Base-by-base conservation (phyloP, 1,139 yeast genomes). In the Sugiyamaella castrensis region DNA sequence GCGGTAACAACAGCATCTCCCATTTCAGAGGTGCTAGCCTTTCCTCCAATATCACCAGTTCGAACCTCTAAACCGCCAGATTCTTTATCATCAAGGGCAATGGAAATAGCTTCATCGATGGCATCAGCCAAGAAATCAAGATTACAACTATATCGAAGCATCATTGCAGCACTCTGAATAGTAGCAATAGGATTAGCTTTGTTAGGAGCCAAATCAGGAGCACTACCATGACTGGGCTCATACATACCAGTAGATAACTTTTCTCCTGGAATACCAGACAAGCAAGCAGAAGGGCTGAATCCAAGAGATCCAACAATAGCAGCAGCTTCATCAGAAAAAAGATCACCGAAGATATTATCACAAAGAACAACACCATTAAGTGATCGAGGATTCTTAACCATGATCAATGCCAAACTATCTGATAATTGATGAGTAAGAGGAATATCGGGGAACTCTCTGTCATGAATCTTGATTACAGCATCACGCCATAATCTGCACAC, bases 201-300 rank as follows among this genome's bases (percentile, higher is more conserved):
- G 60, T 85, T 84, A 50, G 71, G 74, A 44, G 82, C 82, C 62
- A 88, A 79, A 67, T 88, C 96, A 41, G 96, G 96, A 29, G 96
- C 96, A 39, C 94, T 84, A 40, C 96, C 96, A 66, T 88, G 96
- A 62, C 95, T 87, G 58, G 96, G 96, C 70, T 88, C 96, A 66
- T 88, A 88, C 56, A 88, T 73, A 11, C 43, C 85, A 0, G 94
- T 92, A 30, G 76, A 72, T 71, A 84, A 84, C 67, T 84, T 91
- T 10, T 41, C 30, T 9, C 50, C 51, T 49, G 95, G 95, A 61
- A 86, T 75, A 13, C 91, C 83, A 4, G 94, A 88, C 64, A 86
- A 76, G 11, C 94, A 85, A 8, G 95, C 95, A 56, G 91, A 83
- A 45, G 95, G 95, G 54, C 86, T 74, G 57, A 86, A 76, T 56